Conservation (phyloP, 164 flowering plant species). For the grape (Vitis vinifera) region ASM3070453v1 NC_081810.1:4535501-4536000, state of each 20-base stretch:
- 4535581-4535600: conserved; percentile 21
- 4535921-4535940: background rate
- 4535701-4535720: background rate
- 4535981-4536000: background rate
- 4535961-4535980: conserved; percentile 4
- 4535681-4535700: background rate
- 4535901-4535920: too few relatives aligned
- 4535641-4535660: background rate
- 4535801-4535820: too few relatives aligned
- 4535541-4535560: conserved; percentile 28
- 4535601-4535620: background rate
- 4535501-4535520: conserved; percentile 23
- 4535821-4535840: too few relatives aligned
- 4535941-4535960: background rate
- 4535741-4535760: background rate
- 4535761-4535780: background rate
- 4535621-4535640: background rate
- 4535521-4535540: conserved; percentile 16
- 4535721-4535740: conserved; percentile 11
- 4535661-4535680: conserved; percentile 1
- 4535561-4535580: conserved; percentile 57
- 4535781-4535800: background rate
- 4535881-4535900: conserved; percentile 1
- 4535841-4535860: too few relatives aligned
- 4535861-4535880: too few relatives aligned